These are phyloP conservation scores for Leccinum longicurvipes DNA, from an alignment of 768 basidiomycete genomes.

Conservation along the genomic window DNA sequence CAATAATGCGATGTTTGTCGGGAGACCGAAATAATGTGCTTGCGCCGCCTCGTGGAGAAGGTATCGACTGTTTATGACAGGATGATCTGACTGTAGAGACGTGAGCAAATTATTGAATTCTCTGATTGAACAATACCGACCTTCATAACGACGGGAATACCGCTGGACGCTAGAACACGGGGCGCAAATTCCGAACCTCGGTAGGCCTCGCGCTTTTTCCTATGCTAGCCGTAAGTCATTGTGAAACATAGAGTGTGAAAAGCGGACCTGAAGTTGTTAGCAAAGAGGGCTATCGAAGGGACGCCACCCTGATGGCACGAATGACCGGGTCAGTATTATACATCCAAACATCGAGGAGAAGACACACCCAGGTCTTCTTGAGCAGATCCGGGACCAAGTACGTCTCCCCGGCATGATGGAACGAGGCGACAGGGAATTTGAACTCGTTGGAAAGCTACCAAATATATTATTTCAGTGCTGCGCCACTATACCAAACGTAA, in stretches of 20 bases:
- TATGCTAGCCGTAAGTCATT: slow-evolving; percentile 14
- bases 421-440: slow-evolving; percentile 71
- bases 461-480: not conserved
- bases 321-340: not conserved
- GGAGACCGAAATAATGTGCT: slow-evolving; percentile 65
- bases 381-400: slow-evolving; percentile 79
- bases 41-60: slow-evolving; percentile 71
- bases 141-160: slow-evolving; percentile 74
- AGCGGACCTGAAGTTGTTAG: slow-evolving; percentile 42
- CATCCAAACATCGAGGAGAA: not conserved
- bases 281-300: slow-evolving; percentile 80
- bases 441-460: slow-evolving; percentile 77
- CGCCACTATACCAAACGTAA: not conserved
- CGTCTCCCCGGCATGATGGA: slow-evolving; percentile 80
- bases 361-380: slow-evolving; percentile 59
- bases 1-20: slow-evolving; percentile 53
- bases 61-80: slow-evolving; percentile 60
- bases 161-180: slow-evolving; percentile 64
- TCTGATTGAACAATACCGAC: slow-evolving; percentile 28
- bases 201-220: slow-evolving; percentile 81
- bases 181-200: slow-evolving; percentile 79
- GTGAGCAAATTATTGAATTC: not conserved
- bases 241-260: not conserved
- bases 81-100: slow-evolving; percentile 49
- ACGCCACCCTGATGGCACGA: slow-evolving; percentile 45